A percentile compares a stretch with the other conserved stretches of the same genome.
These are phyloP conservation scores for Haberlea rhodopensis DNA, from an alignment of 257 asterid genomes.

Conservation along the genomic window DNA sequence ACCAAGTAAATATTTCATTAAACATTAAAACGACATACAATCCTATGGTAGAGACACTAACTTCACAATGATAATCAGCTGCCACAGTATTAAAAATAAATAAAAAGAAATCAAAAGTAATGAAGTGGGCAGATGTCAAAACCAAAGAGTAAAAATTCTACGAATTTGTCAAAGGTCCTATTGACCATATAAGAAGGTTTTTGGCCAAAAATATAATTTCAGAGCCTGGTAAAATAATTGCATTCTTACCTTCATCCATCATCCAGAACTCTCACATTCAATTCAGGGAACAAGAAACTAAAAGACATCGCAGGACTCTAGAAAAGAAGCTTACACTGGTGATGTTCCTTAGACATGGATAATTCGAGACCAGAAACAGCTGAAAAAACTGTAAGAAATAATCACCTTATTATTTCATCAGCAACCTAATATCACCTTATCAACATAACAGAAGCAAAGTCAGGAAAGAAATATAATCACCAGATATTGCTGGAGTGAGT, in stretches of 20 bases:
- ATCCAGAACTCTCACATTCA: conserved; percentile 4
- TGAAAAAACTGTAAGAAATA: conserved; percentile 64
- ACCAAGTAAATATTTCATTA: not conserved
- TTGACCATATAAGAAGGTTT: no score
- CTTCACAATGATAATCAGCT: not conserved
- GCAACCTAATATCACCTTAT: conserved; percentile 1
- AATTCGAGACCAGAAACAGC: conserved; percentile 98
- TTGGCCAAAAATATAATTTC: no score
- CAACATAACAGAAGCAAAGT: conserved; percentile 16
- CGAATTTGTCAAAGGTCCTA: no score
- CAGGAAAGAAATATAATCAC: conserved; percentile 28
- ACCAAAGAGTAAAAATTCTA: not conserved
- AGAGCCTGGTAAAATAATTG: no score
- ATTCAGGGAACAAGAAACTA: conserved; percentile 6
- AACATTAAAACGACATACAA: not conserved
- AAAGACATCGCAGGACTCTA: not conserved
- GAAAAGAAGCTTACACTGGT: conserved; percentile 68
- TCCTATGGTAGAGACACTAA: not conserved
- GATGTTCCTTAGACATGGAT: conserved; percentile 93
- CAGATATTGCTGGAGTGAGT: conserved; percentile 96
- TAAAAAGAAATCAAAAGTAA: no score
- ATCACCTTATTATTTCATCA: conserved; percentile 15
- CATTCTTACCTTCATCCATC: not conserved
- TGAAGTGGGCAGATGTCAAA: not conserved
- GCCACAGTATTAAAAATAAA: not conserved